Base-by-base conservation (phyloP, 2,329 filamentous ascomycete genomes). In the Penicillium sp. region DNA sequence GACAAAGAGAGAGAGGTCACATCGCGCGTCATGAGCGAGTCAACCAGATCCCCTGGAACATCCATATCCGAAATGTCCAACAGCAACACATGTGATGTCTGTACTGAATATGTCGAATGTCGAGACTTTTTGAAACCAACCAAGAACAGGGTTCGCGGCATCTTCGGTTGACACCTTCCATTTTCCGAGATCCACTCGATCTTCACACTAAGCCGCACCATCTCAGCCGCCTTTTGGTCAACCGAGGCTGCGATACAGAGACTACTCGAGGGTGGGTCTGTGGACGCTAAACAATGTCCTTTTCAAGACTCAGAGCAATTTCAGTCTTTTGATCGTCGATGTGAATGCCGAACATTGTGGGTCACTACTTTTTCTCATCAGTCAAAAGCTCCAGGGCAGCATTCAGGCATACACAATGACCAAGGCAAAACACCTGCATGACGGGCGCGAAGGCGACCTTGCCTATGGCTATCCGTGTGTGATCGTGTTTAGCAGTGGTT, bases 141-240 rank as follows among this genome's bases (percentile, higher is more conserved):
- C 45, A 55, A 55, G 28, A 14, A 25, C 14, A 43, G 37, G 16
- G 37, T 43, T 45, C 19, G 37, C 40, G 40, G 26, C n/a, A 30
- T 40, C 25, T 40, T 40, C 33, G 22, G 25, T 26, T 40, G 57
- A 52, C 43, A 63, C 55, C 25, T 58, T 59, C 52, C 52, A 40
- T 59, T 42, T 53, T 58, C 56, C 52, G 13, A 37, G 28, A 52
- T 22, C 52, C 33, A 42, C 45, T 55, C 40, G 25, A 64, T 60
- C 60, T 59, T 54, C 55, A 22, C 43, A 49, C 53, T 62, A 61
- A 62, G 53, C 61, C 58, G 61, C 59, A 60, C 59, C 55, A 67
- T 48, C 19, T 35, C 38, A 46, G 51, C 53, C 48, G 25, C 42
- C 11, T 51, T 16, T 13, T 49, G 16, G 10, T 26, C 13, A 38